Base-by-base conservation (phyloP, 2,329 filamentous ascomycete species). In the Eurotiales sp. region DNA sequence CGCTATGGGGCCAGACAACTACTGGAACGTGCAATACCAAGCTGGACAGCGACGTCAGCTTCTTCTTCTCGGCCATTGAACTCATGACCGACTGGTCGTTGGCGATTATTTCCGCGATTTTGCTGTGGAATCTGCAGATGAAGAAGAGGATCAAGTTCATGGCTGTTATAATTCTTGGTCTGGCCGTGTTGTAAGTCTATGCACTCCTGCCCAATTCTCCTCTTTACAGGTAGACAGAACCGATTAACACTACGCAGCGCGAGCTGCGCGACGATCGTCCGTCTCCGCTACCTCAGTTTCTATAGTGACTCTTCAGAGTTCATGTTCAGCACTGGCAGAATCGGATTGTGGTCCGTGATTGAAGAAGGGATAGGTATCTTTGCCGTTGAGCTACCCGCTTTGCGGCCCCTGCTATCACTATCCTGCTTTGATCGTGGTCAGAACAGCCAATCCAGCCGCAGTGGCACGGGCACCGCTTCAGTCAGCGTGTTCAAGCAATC, bases 331-430 rank as follows among this genome's bases (percentile, higher is more conserved):
- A 77, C 74, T 1, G 66, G 70, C 44, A 72, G 75, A 51, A 69
- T 75, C 34, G 65, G 70, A 17, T 62, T 74, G 32, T 70, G 67
- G 67, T 68, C 67, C 29, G 61, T 63, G 34, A 58, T 65, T 48
- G 67, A 70, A 58, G 55, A 57, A 46, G 64, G 65, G 2, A 59
- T 70, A 1, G 66, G 71, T 4, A 74, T 76, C 44, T 69, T 67
- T 3, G 76, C 77, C 8, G 74, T 69, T 3, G 73, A 69, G 55
- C 67, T 78, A 12, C 75, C 75, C 10, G 77, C 74, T 0, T 66
- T 78, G 1, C 71, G 75, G 2, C 77, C 77, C 0, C 67, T 80
- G 0, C 61, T 79, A 8, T 42, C 36, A 6, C 25, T 50, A 8
- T 27, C 46, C 10, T 27, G 25, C 25, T 10, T 27, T 27, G 25